Conservation (phyloP, 257 asterid genomes). For the Forsythia suspensa region DNA sequence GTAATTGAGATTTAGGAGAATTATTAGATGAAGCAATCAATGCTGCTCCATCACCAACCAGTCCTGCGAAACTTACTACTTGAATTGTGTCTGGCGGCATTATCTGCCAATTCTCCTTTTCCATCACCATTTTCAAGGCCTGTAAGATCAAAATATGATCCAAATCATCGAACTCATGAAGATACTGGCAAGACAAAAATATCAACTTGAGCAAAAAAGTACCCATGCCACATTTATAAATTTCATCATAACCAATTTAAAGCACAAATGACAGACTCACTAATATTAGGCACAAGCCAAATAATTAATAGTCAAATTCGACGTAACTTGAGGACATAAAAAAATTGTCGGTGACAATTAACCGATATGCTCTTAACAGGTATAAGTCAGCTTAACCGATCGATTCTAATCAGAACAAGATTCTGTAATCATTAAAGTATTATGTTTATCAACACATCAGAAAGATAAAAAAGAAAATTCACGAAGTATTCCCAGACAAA, state of each 20-base stretch:
- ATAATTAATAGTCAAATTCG: not conserved
- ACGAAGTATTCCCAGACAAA: not conserved
- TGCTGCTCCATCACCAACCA: slow-evolving; percentile 99
- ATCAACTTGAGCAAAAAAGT: slow-evolving; percentile 23
- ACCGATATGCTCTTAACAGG: not conserved
- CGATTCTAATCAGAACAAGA: not conserved
- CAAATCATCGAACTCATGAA: slow-evolving; percentile 20
- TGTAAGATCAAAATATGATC: slow-evolving; percentile 40
- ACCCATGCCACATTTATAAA: slow-evolving; percentile 5
- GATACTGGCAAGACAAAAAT: slow-evolving; percentile 4
- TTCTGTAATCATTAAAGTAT: not conserved
- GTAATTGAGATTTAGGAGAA: slow-evolving; percentile 51
- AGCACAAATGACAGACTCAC: not conserved
- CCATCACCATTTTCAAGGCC: slow-evolving; percentile 99
- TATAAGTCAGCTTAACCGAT: not conserved
- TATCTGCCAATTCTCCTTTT: slow-evolving; percentile 92
- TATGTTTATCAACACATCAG: not conserved
- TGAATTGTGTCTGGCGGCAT: slow-evolving; percentile 85
- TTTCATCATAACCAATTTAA: not conserved
- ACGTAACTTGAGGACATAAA: not conserved
- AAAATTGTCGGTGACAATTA: not conserved
- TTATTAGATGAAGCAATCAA: slow-evolving; percentile 67
- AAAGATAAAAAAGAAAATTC: not conserved
- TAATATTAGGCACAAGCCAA: slow-evolving; percentile 1
- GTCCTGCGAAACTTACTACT: slow-evolving; percentile 90